phyloP scores from a whole-genome alignment of 202 grass and related monocot species.

The Cymbopogon flexuosus region DNA sequence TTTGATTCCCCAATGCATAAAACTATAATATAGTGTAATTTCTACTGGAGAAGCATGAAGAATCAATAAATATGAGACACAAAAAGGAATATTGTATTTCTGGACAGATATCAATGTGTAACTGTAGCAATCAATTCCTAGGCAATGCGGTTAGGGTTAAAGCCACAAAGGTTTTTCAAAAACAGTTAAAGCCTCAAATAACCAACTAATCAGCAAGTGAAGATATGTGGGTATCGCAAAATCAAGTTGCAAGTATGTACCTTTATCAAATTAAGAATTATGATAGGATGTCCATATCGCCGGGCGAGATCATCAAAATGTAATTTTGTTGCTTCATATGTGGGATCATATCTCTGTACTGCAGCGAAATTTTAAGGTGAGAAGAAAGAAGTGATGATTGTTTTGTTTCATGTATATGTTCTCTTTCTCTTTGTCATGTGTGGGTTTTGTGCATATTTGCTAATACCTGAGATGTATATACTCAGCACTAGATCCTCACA shows the following conservation, averaged over 20 bases:
- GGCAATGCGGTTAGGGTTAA: background rate
- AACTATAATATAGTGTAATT: background rate
- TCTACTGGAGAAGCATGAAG: background rate
- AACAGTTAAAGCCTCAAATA: slow-evolving; percentile 19
- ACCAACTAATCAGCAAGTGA: background rate
- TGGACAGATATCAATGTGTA: background rate
- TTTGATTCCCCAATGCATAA: background rate
- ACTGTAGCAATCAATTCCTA: slow-evolving; percentile 2
- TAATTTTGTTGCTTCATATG: slow-evolving; percentile 89
- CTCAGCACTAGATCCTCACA: background rate
- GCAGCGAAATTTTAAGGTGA: slow-evolving; percentile 40
- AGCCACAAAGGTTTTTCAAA: too few species aligned
- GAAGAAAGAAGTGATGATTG: background rate
- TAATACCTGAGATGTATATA: background rate
- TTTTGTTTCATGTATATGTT: background rate
- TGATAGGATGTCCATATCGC: slow-evolving; percentile 93
- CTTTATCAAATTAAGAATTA: slow-evolving; percentile 98
- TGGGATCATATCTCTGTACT: slow-evolving; percentile 99
- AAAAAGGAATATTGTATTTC: background rate
- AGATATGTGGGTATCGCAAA: slow-evolving; percentile 23
- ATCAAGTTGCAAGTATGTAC: slow-evolving; percentile 36
- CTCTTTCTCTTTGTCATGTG: background rate
- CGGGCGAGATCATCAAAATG: slow-evolving; percentile 91
- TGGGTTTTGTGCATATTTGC: background rate
- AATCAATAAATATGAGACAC: background rate